Evolutionary conservation across 1,139 yeast genomes (phyloP).

Genomic region (Hemisphaericaspora lyxosophila): DNA sequence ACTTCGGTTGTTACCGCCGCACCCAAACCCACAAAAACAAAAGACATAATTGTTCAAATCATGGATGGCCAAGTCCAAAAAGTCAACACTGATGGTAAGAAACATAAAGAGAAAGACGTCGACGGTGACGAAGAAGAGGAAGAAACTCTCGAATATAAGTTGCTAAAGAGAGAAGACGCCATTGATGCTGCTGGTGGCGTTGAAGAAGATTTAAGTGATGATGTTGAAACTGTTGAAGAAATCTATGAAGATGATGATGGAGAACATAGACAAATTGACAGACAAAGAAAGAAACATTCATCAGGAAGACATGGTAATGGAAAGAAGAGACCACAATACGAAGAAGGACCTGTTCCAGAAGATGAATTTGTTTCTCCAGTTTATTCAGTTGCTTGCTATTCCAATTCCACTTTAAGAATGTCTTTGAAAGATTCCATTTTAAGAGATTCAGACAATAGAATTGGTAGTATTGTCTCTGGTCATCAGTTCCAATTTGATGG

Average conservation of each 20-base stretch:
- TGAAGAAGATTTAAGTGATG: conserved; percentile 2
- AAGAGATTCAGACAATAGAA: conserved; percentile 34
- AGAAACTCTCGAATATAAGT: background rate
- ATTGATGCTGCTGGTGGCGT: conserved; percentile 7
- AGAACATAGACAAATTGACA: conserved; percentile 9
- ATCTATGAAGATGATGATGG: conserved; percentile 13
- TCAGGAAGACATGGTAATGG: background rate
- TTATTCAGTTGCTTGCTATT: conserved; percentile 35
- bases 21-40: conserved; percentile 26
- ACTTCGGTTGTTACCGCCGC: conserved; percentile 22
- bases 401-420: conserved; percentile 33
- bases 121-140: background rate
- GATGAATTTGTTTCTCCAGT: conserved; percentile 23
- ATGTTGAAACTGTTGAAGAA: conserved; percentile 11
- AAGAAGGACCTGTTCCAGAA: background rate
- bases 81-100: conserved; percentile 7
- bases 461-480: conserved; percentile 44
- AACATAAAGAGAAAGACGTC: background rate
- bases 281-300: conserved; percentile 2
- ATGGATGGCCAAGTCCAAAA: conserved; percentile 35
- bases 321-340: conserved; percentile 2
- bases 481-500: conserved; percentile 50
- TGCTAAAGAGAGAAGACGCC: conserved; percentile 4
- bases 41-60: conserved; percentile 26
- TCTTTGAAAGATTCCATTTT: conserved; percentile 34